These are phyloP conservation scores for Rhizopogon salebrosus DNA, from an alignment of 768 basidiomycete genomes.

Conservation along the genomic window DNA sequence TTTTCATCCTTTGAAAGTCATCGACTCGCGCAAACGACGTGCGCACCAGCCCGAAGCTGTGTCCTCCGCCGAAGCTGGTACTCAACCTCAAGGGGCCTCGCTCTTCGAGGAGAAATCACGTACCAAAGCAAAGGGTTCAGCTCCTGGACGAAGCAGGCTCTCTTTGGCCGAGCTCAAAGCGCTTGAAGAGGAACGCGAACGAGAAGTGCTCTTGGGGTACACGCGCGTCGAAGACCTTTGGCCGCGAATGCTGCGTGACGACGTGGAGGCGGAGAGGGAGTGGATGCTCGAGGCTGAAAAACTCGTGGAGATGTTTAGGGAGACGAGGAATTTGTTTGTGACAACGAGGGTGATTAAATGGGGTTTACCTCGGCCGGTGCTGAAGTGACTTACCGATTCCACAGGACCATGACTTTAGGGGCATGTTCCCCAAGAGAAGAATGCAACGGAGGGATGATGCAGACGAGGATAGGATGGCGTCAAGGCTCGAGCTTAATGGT, in stretches of 20 bases:
- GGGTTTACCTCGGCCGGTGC: not conserved
- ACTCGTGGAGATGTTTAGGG: constrained; percentile 83
- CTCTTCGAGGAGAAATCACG: constrained; percentile 57
- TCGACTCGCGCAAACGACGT: constrained; percentile 54
- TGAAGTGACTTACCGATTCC: constrained; percentile 4
- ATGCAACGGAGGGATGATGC: constrained; percentile 42
- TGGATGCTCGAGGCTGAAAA: constrained; percentile 86
- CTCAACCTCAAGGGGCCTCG: constrained; percentile 35
- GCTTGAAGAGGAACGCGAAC: constrained; percentile 62
- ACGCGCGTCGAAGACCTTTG: constrained; percentile 57
- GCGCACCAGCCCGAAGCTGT: constrained; percentile 14
- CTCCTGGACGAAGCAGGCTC: constrained; percentile 40
- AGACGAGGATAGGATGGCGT: constrained; percentile 68
- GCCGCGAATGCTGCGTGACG: constrained; percentile 42
- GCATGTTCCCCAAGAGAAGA: constrained; percentile 58
- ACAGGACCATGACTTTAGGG: constrained; percentile 54
- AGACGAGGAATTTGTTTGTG: constrained; percentile 80
- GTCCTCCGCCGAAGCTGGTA: constrained; percentile 7
- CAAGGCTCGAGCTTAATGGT: constrained; percentile 73
- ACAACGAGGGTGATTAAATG: constrained; percentile 63
- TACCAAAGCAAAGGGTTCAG: constrained; percentile 32
- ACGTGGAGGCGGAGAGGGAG: constrained; percentile 51
- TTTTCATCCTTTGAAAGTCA: constrained; percentile 31
- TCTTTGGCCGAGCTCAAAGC: constrained; percentile 55
- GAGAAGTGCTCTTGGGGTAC: constrained; percentile 56